Base-by-base conservation (phyloP, 192 early-diverging fungal species). In the Coemansia sp. region DNA sequence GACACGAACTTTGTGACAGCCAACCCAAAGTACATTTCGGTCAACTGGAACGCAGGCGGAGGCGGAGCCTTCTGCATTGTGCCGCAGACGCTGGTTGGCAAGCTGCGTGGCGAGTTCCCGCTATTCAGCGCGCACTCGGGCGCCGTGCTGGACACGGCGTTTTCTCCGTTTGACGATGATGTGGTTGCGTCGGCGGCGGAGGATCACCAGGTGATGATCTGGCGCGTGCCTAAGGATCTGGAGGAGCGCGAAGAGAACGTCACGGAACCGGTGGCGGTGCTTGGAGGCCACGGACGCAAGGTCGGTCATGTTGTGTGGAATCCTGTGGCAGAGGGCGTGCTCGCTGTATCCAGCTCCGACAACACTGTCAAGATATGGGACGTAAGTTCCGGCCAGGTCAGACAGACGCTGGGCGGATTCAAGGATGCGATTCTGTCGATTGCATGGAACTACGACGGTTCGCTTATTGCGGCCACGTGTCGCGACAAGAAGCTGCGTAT, bases 251-350 rank as follows among this genome's bases (percentile, higher is more conserved):
- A 88, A 61, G 89, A 91, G 61, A 86, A 89, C 73, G 86, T 94
- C 45, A 87, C 91, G 47, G 82, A 88, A 54, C 96, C 98, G 41
- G 78, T 92, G 42, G 75, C 88, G 49, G 92, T 91, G 52, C 85
- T 99, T 42, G 87, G 70, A 41, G 94, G 95, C 1, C 96, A 98
- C 66, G 91, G 88, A 10, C 87, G 92, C 48, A 92, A 98, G 88
- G 98, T 99, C 41, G 98, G 97, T n/a, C 97, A 99, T 70, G 97
- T 98, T 32, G 77, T 91, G 47, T 99, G 98, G 87, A 95, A 99
- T 83, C 98, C 98, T 21, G 89, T 89, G 1, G 98, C 98, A 15
- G 93, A 95, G 54, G 95, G 95, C 73, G 89, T 99, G 10, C 83
- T 99, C 52, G 89, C 94, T 6, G 92, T 92, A 32, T 87, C 95